Evolutionary conservation across 2,329 filamentous ascomycete genomes (phyloP), one percentile per base, ranked within the genome.

Genomic region (Beauveria sp.): DNA sequence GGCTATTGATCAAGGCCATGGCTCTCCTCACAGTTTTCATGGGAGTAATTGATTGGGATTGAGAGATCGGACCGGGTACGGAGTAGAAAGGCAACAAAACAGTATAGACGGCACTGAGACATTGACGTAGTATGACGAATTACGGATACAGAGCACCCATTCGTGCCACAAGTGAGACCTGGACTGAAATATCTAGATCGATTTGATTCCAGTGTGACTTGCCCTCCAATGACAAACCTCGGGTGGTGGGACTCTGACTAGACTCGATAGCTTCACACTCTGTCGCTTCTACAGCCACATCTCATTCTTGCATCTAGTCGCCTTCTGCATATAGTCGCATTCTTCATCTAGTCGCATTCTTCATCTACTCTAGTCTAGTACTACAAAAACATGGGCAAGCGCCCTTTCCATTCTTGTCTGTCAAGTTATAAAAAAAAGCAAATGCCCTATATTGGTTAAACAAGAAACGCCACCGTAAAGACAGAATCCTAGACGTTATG

Each of bases 1-100:
- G 65, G 65, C 0, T 71, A 69, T n/a, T 60, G 8, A 51, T 7
- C 6, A 24, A 20, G 9, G 4, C 1, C 18, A 24, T 20, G 30
- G 10, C 30, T 34, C 2, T 30, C 2, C n/a, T 20, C 41, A 18
- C n/a, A 9, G 41, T 20, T 9, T 44, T 22, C n/a, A 12, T 3
- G 5, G 9, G n/a, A 37, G 14, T 26, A 22, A 16, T 18, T 26
- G n/a, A 16, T 18, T 26, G n/a, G n/a, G 12, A 12, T 8, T 24
- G n/a, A 37, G 51, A 40, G 30, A 8, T 37, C 16, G 34, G 12
- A 16, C 14, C 3, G 12, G 34, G 34, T 16, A 16, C 34, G 5
- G 9, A 10, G 28, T 3, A 30, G 3, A 37, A 37, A 14, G 12
- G 34, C 12, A 37, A 14, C 34, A 37, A 6, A 16, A 6, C 12